Conservation (phyloP, 805 yeast genomes). For the Candida arabinofermentans region DNA sequence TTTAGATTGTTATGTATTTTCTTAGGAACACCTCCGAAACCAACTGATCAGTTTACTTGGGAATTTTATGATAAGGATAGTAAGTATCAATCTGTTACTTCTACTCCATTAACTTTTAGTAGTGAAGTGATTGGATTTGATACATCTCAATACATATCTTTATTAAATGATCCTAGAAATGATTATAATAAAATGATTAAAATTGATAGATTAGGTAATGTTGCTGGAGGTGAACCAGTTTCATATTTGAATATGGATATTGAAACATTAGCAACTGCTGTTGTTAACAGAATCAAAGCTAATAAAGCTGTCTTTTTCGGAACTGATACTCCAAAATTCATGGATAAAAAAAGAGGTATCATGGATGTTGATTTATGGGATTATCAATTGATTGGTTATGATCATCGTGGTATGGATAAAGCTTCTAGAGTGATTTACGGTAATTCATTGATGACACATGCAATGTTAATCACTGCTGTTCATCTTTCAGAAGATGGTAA, state of each 20-base stretch:
- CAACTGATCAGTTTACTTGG: constrained; percentile 66
- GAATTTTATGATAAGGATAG: constrained; percentile 71
- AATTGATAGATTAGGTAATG: constrained; percentile 73
- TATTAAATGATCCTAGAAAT: constrained; percentile 82
- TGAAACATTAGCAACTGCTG: constrained; percentile 52
- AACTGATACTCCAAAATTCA: constrained; percentile 80
- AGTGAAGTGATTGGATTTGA: constrained; percentile 50
- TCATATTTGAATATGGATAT: constrained; percentile 67
- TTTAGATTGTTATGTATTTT: constrained; percentile 64
- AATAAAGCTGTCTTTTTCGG: constrained; percentile 87
- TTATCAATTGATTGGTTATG: constrained; percentile 51
- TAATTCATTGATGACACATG: constrained; percentile 83
- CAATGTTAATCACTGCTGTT: constrained; percentile 82
- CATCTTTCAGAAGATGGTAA: constrained; percentile 61
- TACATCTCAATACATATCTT: constrained; percentile 51
- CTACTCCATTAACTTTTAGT: constrained; percentile 68
- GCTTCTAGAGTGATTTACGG: constrained; percentile 66
- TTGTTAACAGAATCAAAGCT: constrained; percentile 62
- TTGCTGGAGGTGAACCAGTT: constrained; percentile 65
- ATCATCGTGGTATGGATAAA: constrained; percentile 47
- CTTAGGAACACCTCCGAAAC: constrained; percentile 77
- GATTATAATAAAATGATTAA: constrained; percentile 57
- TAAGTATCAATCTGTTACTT: constrained; percentile 39
- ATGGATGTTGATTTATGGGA: constrained; percentile 72
- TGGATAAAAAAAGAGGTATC: constrained; percentile 59